phyloP scores from a whole-genome alignment of 2,329 filamentous ascomycete species.

The Fusarium avenaceum region DNA sequence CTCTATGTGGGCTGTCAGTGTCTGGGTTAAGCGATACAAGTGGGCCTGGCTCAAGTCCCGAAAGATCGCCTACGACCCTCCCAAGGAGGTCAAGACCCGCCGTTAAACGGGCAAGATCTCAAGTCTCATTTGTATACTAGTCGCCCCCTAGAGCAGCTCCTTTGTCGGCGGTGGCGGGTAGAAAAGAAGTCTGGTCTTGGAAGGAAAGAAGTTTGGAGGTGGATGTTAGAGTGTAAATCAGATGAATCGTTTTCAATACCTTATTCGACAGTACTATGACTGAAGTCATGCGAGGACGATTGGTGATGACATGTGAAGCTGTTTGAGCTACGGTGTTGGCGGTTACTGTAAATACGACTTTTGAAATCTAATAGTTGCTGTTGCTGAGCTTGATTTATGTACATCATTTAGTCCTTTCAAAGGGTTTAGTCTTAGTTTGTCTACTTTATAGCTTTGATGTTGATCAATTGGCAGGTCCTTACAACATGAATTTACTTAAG shows the following conservation, averaged over 20 bases:
- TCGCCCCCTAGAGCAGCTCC: conserved; percentile 59
- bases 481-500: background rate
- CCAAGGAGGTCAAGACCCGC: conserved; percentile 67
- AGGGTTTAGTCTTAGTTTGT: background rate
- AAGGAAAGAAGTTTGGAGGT: conserved; percentile 48
- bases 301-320: conserved; percentile 16
- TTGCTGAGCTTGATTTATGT: background rate
- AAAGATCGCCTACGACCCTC: conserved; percentile 90
- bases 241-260: conserved; percentile 60
- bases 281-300: conserved; percentile 13
- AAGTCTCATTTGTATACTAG: conserved; percentile 59
- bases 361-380: background rate
- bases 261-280: conserved; percentile 45
- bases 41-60: conserved; percentile 96
- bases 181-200: conserved; percentile 53
- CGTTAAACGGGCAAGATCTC: conserved; percentile 56
- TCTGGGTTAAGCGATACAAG: conserved; percentile 99
- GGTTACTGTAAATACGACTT: background rate
- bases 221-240: conserved; percentile 66
- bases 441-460: background rate
- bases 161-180: conserved; percentile 60
- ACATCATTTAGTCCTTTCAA: background rate
- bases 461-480: background rate
- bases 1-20: conserved; percentile 84
- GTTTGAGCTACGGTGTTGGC: background rate